A percentile compares a stretch with the other conserved stretches of the same genome.
phyloP scores from a whole-genome alignment of 1,139 yeast species.

The Geotrichum klebahnii region DNA sequence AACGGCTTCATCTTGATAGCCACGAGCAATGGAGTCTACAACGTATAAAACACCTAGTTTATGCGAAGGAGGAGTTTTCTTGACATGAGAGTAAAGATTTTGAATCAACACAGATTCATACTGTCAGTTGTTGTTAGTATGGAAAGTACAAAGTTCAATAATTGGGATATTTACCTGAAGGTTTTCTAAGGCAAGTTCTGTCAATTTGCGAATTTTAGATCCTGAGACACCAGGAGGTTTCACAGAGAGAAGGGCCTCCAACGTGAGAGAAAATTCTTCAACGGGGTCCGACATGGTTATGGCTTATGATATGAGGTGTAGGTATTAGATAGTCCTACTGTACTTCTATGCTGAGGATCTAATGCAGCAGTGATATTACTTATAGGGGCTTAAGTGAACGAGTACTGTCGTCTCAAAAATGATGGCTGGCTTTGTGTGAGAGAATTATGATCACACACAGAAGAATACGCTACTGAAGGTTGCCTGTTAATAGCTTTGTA shows the following conservation, averaged over 20 bases:
- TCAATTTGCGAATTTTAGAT: conserved; percentile 81
- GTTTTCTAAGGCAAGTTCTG: conserved; percentile 71
- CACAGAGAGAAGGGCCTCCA: conserved; percentile 68
- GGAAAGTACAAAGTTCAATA: background rate
- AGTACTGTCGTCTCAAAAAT: background rate
- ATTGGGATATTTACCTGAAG: conserved; percentile 42
- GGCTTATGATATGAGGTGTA: background rate
- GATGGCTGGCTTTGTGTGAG: background rate
- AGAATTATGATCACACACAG: background rate
- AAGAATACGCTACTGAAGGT: conserved; percentile 3
- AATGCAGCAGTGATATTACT: conserved; percentile 7
- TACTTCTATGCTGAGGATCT: conserved; percentile 4
- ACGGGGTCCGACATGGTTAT: conserved; percentile 27
- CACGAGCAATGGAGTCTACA: conserved; percentile 87
- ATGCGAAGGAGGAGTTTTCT: conserved; percentile 70
- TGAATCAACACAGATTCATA: conserved; percentile 58
- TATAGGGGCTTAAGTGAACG: background rate
- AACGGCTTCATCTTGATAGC: conserved; percentile 70
- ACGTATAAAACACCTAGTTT: conserved; percentile 88
- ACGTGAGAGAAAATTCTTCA: conserved; percentile 64
- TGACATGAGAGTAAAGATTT: conserved; percentile 62
- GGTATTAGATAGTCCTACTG: conserved; percentile 1
- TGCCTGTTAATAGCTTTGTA: conserved; percentile 2
- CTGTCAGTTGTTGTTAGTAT: conserved; percentile 27
- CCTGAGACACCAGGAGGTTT: conserved; percentile 96